Evolutionary conservation across 2,329 filamentous ascomycete genomes (phyloP).

Genomic region (Colletotrichum costaricense): DNA sequence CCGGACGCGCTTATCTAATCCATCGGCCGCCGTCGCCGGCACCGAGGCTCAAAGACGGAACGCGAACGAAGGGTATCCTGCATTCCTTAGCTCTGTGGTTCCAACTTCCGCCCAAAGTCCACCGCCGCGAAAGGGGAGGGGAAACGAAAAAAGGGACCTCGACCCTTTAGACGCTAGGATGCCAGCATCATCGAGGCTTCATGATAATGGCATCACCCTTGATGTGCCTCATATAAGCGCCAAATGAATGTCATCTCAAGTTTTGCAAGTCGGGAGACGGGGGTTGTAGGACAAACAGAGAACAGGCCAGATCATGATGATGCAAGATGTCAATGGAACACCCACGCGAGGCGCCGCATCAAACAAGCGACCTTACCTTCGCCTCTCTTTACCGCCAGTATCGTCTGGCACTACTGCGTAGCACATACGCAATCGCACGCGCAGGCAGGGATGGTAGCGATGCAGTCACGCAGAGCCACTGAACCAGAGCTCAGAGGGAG

Average conservation of each 20-base stretch:
- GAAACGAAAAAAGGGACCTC: not conserved
- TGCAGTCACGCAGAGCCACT: not conserved
- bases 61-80: not conserved
- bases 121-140: not conserved
- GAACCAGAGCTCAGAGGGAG: not conserved
- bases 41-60: slow-evolving; percentile 1
- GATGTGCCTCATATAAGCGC: slow-evolving; percentile 1
- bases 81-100: slow-evolving; percentile 1
- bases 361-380: slow-evolving; percentile 14
- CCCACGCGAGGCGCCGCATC: not conserved
- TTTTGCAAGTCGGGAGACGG: not conserved
- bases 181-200: slow-evolving; percentile 31
- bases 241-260: slow-evolving; percentile 28
- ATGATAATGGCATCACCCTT: slow-evolving; percentile 24
- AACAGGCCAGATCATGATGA: slow-evolving; percentile 1
- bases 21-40: slow-evolving; percentile 11
- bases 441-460: not conserved
- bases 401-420: not conserved
- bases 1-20: slow-evolving; percentile 14
- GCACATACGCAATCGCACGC: not conserved
- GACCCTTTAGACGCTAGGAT: slow-evolving; percentile 6
- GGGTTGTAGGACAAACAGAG: not conserved
- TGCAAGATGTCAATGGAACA: not conserved
- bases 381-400: slow-evolving; percentile 18
- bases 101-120: slow-evolving; percentile 3